phyloP scores from a whole-genome alignment of 768 basidiomycete species.

The Boletellus emodensis region DNA sequence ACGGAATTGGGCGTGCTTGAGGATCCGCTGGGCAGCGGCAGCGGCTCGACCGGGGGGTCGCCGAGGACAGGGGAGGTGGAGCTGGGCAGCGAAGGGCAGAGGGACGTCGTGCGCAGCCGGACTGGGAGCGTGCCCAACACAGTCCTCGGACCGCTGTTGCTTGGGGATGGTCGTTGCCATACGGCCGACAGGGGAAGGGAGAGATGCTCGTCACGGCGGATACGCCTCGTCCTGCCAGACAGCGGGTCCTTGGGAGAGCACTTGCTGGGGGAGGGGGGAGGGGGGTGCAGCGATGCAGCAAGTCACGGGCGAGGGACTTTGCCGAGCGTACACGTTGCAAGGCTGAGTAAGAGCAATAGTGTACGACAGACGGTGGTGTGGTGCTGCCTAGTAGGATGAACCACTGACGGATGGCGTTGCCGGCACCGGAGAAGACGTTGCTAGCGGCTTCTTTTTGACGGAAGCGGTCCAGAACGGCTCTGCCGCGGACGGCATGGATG shows the following conservation, averaged over 20 bases:
- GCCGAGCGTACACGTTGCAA: slow-evolving; percentile 9
- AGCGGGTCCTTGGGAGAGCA: not conserved
- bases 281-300: not conserved
- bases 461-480: slow-evolving; percentile 22
- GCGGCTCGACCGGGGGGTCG: slow-evolving; percentile 6
- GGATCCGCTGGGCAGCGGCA: slow-evolving; percentile 8
- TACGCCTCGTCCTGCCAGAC: not conserved
- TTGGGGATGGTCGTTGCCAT: not conserved
- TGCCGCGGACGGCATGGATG: slow-evolving; percentile 20
- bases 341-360: slow-evolving; percentile 1
- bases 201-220: not conserved
- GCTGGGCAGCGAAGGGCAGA: slow-evolving; percentile 20
- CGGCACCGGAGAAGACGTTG: not conserved
- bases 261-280: not conserved
- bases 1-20: too few relatives aligned
- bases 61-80: slow-evolving; percentile 8
- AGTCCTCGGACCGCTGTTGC: not conserved
- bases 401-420: slow-evolving; percentile 1
- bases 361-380: slow-evolving; percentile 2
- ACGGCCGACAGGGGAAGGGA: not conserved
- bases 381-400: too few relatives aligned
- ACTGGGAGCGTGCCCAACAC: slow-evolving; percentile 5
- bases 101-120: not conserved
- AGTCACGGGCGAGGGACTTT: not conserved
- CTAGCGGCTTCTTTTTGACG: slow-evolving; percentile 17